Percentiles rank a stretch among this genome's conserved stretches.
Conservation (phyloP, 495 filamentous ascomycete species). For the Lineolata rhizophorae region DNA sequence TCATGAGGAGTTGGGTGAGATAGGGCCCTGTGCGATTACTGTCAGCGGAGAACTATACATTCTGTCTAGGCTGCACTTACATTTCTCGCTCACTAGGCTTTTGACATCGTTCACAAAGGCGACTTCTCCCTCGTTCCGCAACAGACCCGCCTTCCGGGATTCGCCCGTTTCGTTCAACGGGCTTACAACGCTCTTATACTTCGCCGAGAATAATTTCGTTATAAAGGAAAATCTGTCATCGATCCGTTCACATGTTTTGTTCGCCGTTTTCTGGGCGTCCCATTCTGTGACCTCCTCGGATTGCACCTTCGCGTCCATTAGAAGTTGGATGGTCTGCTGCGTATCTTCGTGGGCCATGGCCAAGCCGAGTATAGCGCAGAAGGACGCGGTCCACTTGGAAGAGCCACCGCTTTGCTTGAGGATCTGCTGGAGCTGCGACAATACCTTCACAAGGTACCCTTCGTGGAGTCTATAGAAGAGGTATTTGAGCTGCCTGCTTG, state of each 20-base stretch:
- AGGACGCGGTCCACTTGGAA: conserved; percentile 15
- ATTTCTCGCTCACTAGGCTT: conserved; percentile 14
- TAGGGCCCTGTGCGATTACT: no score
- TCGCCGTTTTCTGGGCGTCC: conserved; percentile 7
- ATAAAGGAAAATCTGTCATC: conserved; percentile 15
- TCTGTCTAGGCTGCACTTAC: conserved; percentile 8
- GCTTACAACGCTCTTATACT: conserved; percentile 17
- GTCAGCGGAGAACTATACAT: not conserved
- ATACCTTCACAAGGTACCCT: conserved; percentile 9
- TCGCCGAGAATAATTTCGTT: conserved; percentile 15
- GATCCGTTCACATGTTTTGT: conserved; percentile 13
- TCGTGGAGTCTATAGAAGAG: conserved; percentile 16
- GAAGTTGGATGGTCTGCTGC: conserved; percentile 16
- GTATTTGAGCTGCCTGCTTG: conserved; percentile 21
- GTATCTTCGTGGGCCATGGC: conserved; percentile 18
- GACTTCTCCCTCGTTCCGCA: conserved; percentile 4
- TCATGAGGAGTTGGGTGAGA: no score
- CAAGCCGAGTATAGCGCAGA: conserved; percentile 16
- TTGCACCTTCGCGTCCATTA: conserved; percentile 12
- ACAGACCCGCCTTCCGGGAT: conserved; percentile 9
- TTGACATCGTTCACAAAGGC: conserved; percentile 12
- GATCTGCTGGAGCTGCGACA: conserved; percentile 17
- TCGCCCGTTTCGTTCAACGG: conserved; percentile 8
- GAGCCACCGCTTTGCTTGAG: conserved; percentile 13
- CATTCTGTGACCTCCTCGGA: conserved; percentile 5